A percentile compares a stretch with the other conserved stretches of the same genome.
Conservation (phyloP, 2,329 filamentous ascomycete species). For the Sporothrix phasma region DNA sequence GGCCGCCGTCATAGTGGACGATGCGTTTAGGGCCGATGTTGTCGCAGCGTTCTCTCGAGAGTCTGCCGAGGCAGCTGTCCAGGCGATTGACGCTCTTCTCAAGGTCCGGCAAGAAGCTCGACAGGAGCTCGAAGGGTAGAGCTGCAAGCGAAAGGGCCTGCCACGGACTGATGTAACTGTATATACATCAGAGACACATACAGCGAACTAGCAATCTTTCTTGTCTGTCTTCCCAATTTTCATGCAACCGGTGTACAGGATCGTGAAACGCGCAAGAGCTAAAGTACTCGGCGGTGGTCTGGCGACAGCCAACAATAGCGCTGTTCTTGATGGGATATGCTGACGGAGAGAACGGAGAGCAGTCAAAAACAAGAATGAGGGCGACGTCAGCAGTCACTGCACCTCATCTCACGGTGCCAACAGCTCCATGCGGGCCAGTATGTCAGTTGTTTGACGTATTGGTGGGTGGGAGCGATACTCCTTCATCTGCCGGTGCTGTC, state of each 20-base stretch:
- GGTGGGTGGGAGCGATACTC: neutral
- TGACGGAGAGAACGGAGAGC: neutral
- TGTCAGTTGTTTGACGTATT: neutral
- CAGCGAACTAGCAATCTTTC: neutral
- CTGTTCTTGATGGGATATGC: too few species aligned
- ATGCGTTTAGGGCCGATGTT: neutral
- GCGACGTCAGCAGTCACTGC: neutral
- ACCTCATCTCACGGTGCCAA: neutral
- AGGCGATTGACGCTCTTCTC: slow-evolving; percentile 1
- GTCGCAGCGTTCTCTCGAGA: neutral
- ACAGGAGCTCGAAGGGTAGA: neutral
- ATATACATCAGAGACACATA: neutral
- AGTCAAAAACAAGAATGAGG: neutral
- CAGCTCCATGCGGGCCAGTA: too few species aligned
- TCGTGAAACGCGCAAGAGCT: too few species aligned
- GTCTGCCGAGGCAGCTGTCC: neutral
- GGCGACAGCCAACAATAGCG: too few species aligned
- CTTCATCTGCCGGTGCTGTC: neutral
- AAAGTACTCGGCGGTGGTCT: too few species aligned
- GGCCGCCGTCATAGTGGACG: neutral
- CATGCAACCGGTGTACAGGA: neutral
- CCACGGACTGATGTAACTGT: neutral
- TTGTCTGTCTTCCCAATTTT: neutral
- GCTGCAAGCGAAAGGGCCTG: neutral
- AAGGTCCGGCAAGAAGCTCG: neutral